These are phyloP conservation scores for Acacia pycnantha DNA, from an alignment of 331 rosid genomes.

Conservation along the genomic window DNA sequence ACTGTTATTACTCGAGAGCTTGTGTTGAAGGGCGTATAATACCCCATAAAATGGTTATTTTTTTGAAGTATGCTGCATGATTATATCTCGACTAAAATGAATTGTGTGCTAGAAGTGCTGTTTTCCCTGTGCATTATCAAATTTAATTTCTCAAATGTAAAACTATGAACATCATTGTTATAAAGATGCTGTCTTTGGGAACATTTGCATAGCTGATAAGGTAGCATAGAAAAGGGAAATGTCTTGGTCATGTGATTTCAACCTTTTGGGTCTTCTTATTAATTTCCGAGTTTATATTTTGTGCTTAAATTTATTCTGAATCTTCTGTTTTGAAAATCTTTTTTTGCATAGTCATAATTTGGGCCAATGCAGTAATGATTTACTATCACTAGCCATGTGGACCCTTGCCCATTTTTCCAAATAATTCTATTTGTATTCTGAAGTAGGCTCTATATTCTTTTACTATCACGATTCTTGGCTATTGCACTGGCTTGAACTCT, in stretches of 20 bases:
- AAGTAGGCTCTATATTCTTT: not conserved
- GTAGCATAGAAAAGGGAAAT: not conserved
- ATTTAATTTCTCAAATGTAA: not conserved
- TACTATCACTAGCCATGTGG: not conserved
- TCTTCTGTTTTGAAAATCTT: not conserved
- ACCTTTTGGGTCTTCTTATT: not conserved
- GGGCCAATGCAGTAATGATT: not conserved
- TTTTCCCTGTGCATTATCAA: not conserved
- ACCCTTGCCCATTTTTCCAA: not conserved
- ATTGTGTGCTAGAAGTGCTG: not conserved
- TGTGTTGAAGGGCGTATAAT: not conserved
- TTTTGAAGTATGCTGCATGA: not conserved
- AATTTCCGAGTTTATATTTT: constrained; percentile 12
- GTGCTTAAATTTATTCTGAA: not conserved
- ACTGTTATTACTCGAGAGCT: not conserved
- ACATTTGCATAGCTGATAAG: not conserved
- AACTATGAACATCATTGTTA: not conserved
- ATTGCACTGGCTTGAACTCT: constrained; percentile 20
- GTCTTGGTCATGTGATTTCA: not conserved
- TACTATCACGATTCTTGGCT: not conserved
- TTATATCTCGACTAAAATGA: not conserved
- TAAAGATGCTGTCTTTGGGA: constrained; percentile 2
- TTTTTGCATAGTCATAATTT: not conserved
- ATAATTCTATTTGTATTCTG: not conserved
- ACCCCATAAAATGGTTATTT: not conserved